Base-by-base conservation (phyloP, 2,329 filamentous ascomycete species). In the Lasiodiplodia hormozganensis region DNA sequence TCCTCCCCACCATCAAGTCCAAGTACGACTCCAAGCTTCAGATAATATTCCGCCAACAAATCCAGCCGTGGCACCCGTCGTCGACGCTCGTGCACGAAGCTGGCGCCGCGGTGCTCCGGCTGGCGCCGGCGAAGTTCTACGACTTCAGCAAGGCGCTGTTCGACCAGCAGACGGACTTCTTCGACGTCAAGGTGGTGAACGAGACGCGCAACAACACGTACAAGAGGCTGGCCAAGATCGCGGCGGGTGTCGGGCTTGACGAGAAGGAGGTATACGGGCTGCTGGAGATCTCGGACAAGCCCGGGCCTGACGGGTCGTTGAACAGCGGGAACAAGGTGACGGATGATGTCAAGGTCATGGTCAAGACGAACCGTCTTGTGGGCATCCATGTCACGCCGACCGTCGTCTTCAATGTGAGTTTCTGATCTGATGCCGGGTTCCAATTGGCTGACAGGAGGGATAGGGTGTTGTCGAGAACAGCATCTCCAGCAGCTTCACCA, bases 31-130 rank as follows among this genome's bases (percentile, higher is more conserved):
- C 83, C 69, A 85, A 85, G 70, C 82, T 97, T 2, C 86, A 92
- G 74, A 85, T 97, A 73, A 87, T 98, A 75, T 92, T 97, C 85
- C 91, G 94, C 62, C 94, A 95, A 78, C 94, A 97, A 78, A 88
- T 97, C 75, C 94, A 97, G 83, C 93, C 94, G 16, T 97, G 95
- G 95, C 94, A 98, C 82, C 95, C 95, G 1, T 93, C 91, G 23
- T 94, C 77, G 0, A 85, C 82, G 0, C 79, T 85, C 34, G 85
- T 88, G 68, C 92, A 95, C 83, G 95, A 98, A 85, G 92, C 94
- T 38, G 94, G 85, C 3, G 87, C 93, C 38, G 95, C 94, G 2
- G 93, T 97, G 1, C 85, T 95, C 73, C 87, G 86, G 64, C 80
- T 93, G 7, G 83, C 88, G 2, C 90, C 92, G 0, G 83, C 85